A percentile compares a stretch with the other conserved stretches of the same genome.
Conservation (phyloP, 2,329 filamentous ascomycete genomes). For the Karstenula rhodostoma region DNA sequence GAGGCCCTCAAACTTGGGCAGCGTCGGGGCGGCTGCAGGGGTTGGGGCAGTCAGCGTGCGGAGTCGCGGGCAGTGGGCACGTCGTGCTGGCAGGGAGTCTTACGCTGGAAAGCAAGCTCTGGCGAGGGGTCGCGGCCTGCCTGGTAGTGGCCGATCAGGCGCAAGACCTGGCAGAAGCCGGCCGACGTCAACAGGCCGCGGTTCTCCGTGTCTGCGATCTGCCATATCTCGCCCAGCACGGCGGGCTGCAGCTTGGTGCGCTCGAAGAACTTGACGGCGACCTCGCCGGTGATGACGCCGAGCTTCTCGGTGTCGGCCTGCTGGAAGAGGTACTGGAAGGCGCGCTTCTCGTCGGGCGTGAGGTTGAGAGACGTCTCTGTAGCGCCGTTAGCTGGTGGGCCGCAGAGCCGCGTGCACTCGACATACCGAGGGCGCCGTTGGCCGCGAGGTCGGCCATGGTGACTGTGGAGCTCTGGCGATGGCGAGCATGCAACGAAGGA, state of each 20-base stretch:
- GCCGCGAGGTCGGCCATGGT: slow-evolving; percentile 11
- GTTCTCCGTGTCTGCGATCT: slow-evolving; percentile 97
- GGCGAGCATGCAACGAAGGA: slow-evolving; percentile 8
- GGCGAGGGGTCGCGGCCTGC: slow-evolving; percentile 81
- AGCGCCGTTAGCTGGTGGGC: slow-evolving; percentile 1
- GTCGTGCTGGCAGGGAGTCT: slow-evolving; percentile 29
- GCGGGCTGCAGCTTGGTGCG: slow-evolving; percentile 89
- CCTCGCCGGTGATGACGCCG: slow-evolving; percentile 93
- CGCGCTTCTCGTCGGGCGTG: slow-evolving; percentile 88
- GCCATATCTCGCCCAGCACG: slow-evolving; percentile 95
- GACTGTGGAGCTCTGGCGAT: slow-evolving; percentile 9
- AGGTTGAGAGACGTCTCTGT: slow-evolving; percentile 75
- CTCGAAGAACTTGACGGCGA: slow-evolving; percentile 97
- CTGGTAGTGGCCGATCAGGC: slow-evolving; percentile 95
- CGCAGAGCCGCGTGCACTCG: slow-evolving; percentile 37
- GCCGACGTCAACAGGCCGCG: slow-evolving; percentile 89
- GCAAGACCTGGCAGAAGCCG: slow-evolving; percentile 90
- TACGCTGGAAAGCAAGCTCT: slow-evolving; percentile 82
- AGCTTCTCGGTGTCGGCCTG: slow-evolving; percentile 91
- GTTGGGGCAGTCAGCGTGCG: slow-evolving; percentile 22
- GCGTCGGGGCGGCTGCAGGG: slow-evolving; percentile 68
- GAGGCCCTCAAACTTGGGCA: slow-evolving; percentile 90
- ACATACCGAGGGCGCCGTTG: slow-evolving; percentile 11
- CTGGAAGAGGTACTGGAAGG: slow-evolving; percentile 91
- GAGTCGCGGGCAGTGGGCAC: slow-evolving; percentile 8